Evolutionary conservation across 1,284 basidiomycete genomes (phyloP), one percentile per base, ranked within the genome.

Genomic region (Ceratobasidium sp.): DNA sequence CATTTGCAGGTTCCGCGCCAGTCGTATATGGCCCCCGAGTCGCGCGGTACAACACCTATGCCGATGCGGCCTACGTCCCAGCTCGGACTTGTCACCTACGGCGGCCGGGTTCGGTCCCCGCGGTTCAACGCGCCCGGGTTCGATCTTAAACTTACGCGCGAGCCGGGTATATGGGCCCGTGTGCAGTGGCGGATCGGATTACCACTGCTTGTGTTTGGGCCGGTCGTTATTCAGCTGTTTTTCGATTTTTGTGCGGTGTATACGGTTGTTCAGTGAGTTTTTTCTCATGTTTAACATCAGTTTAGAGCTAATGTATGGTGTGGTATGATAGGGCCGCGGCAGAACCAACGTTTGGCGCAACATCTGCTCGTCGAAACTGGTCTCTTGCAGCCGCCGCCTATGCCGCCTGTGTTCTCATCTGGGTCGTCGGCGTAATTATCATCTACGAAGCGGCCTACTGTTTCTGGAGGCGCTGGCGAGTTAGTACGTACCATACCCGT

Each of bases 241-340:
- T 90, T 95, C 83, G 93, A 95, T 82, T 93, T 94, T 84, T 94
- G 94, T 83, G 90, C 90, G 82, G 91, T 91, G 81, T 95, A 90
- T 85, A 90, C 93, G 80, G 83, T 95, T 81, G 83, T 94, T 74
- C 88, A 93, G 93, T 94, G 83, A 86, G 94, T 91, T 17, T 48
- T 71, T 56, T 52, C 20, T 44, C 78, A 57, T 2, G 81, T 52
- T 65, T 46, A n/a, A 5, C 46, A 20, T 48, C 46, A 33, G 15
- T 17, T 66, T 44, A 28, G 23, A n/a, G 62, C 48, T 71, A 40
- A 65, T 23, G 26, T 44, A 42, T 78, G 26, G 17, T 78, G 94
- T 93, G 84, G 88, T 92, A 80, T 62, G 89, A 92, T 56, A 90
- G 90, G 83, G 88, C 88, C 82, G 93, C 93, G 9, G 90, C 91